Percentiles rank a stretch among this genome's conserved stretches.
These are phyloP conservation scores for Rosa rugosa DNA, from an alignment of 306 rosid genomes.

Conservation along the genomic window DNA sequence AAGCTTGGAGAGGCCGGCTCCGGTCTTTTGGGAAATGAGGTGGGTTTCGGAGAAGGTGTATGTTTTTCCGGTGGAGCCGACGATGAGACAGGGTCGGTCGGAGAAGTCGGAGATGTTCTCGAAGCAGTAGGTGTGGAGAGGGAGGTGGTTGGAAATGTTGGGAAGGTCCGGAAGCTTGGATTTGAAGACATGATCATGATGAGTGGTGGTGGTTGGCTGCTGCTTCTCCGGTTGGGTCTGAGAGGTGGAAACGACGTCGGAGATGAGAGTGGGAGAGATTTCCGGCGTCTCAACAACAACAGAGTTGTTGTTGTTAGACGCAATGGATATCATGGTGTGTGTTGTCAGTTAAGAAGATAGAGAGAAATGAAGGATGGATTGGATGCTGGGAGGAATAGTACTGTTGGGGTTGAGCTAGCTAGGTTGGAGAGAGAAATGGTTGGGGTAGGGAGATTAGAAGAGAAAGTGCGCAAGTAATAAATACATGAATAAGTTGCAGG, in stretches of 20 bases:
- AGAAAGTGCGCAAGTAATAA: conserved; percentile 1
- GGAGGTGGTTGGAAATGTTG: conserved; percentile 55
- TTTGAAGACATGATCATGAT: conserved; percentile 39
- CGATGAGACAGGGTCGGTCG: conserved; percentile 63
- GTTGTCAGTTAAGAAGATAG: background rate
- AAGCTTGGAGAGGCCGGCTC: conserved; percentile 51
- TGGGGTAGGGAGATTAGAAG: background rate
- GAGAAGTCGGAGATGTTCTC: conserved; percentile 36
- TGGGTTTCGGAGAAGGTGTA: conserved; percentile 57
- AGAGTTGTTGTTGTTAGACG: conserved; percentile 28
- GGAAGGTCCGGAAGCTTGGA: conserved; percentile 72
- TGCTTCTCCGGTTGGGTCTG: background rate
- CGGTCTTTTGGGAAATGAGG: conserved; percentile 37
- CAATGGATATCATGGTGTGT: conserved; percentile 44
- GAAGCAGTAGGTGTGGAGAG: conserved; percentile 75
- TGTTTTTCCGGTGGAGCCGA: conserved; percentile 55
- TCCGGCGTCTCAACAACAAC: conserved; percentile 35
- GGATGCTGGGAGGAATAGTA: background rate
- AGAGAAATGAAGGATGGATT: background rate
- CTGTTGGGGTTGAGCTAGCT: background rate
- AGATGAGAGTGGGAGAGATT: background rate
- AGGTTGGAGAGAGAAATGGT: background rate
- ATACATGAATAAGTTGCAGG: background rate
- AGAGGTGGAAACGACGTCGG: background rate
- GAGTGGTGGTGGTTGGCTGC: background rate